Base-by-base conservation (phyloP, 495 filamentous ascomycete genomes). In the Trichoderma virens region DNA sequence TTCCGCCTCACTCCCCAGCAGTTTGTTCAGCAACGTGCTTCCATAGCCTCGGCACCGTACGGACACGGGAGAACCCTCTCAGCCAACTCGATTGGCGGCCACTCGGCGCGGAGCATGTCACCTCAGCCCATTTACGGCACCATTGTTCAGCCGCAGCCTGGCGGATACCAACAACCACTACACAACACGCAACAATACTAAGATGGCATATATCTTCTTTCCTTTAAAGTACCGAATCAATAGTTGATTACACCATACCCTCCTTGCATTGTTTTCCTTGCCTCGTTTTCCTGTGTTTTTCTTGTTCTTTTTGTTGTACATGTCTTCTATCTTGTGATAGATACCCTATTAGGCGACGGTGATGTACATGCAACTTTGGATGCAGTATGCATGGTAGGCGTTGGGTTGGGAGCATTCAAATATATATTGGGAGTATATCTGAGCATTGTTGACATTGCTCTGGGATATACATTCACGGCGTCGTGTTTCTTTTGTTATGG, bases 11-110 rank as follows among this genome's bases (percentile, higher is more conserved):
- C 80, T 0, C 73, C 93, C 20, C 91, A 97, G 70, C 86, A 96
- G 70, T 97, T 86, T 75, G 91, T 97, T n/a, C 86, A 91, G 65
- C 90, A 94, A 67, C 85, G 91, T 60, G 88, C 90, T 5, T 83
- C 87, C 7, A 80, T 82, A 27, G 75, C 75, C 6, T 68, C 71
- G 7, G 72, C 59, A 20, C 78, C 75, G 69, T 80, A 82, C 74
- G 67, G 75, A 6, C 84, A 87, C 66, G 86, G 89, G 65, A 81
- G 83, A 51, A 82, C 83, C 60, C 74, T 82, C 2, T 85, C 88
- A 1, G 76, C 82, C 18, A 83, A 81, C 63, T 79, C 76, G 8
- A 74, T 81, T 60, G 47, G 63, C 25, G 51, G 64, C 51, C 59
- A 43, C 32, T 73, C 66, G 14, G 71, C 72, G 2, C 70, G 72